phyloP scores from a whole-genome alignment of 768 basidiomycete genomes.

The Amanita jacksonii region DNA sequence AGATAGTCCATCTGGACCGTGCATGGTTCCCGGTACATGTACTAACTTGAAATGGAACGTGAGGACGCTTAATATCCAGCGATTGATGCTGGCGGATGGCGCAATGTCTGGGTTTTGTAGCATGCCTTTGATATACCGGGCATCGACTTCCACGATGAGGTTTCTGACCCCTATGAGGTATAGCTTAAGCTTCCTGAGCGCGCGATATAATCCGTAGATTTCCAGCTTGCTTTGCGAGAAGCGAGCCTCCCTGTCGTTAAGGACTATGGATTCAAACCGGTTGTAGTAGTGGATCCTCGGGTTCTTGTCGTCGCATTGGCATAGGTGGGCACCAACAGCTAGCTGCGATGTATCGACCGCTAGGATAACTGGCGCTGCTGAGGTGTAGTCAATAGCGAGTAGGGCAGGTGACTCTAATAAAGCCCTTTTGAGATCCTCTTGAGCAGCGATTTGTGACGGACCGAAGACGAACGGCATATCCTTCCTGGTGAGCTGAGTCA shows the following conservation, averaged over 20 bases:
- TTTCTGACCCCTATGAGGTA: constrained; percentile 22
- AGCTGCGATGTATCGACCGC: constrained; percentile 27
- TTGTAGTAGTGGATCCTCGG: constrained; percentile 17
- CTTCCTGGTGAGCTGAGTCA: constrained; percentile 19
- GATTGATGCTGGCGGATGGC: constrained; percentile 18
- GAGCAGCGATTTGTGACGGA: constrained; percentile 14
- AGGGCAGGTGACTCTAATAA: constrained; percentile 19
- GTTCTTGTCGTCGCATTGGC: constrained; percentile 21
- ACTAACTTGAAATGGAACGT: constrained; percentile 22
- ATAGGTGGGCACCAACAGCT: constrained; percentile 24
- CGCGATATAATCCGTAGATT: too few species aligned
- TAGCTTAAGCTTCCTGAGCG: constrained; percentile 13
- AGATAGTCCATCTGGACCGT: constrained; percentile 23
- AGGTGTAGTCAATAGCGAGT: constrained; percentile 25
- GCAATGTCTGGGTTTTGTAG: constrained; percentile 17
- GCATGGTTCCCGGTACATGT: constrained; percentile 19
- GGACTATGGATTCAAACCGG: constrained; percentile 25
- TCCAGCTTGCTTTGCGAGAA: too few species aligned
- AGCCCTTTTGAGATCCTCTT: constrained; percentile 17
- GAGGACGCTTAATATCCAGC: constrained; percentile 19
- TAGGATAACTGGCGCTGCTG: constrained; percentile 20
- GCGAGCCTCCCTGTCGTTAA: constrained; percentile 21
- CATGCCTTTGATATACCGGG: constrained; percentile 28
- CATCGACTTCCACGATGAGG: constrained; percentile 28
- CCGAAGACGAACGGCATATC: constrained; percentile 22